Evolutionary conservation across 306 rosid species (phyloP), one percentile per base, ranked within the genome.

Genomic region (Urtica urens): DNA sequence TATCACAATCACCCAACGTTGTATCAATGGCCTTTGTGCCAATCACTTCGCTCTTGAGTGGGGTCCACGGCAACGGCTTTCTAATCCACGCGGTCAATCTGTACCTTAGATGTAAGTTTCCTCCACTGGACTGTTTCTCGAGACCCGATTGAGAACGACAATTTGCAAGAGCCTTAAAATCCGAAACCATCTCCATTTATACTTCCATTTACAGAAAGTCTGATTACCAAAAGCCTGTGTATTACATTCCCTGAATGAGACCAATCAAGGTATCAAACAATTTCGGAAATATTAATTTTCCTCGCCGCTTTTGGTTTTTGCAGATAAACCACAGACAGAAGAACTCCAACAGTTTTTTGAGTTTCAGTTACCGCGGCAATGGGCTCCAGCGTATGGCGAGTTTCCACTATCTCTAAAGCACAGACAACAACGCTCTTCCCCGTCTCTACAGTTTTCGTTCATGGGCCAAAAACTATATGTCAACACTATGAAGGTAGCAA

Each of bases 321-420:
- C 82, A 84, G 97, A 88, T 75, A 88, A 79, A 72, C 97, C 95
- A 28, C 78, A 64, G 24, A 77, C 81, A 47, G 97, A 88, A 59
- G 97, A 88, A 63, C 95, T 88, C 39, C 84, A 72, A 14, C 93
- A 84, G 35, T 88, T 88, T 74, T 76, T 88, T 5, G 95, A 84
- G 46, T 84, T 77, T 68, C 97, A 88, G 58, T 63, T 88, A 74
- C 84, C 95, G 7, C 74, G 95, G 19, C 93, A 78, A 37, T 88
- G 97, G 97, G 97, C 95, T 3, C 97, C 97, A 8, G 78, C 70
- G 64, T 88, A 78, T 27, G 78, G 80, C 9, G 95, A 90, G 59
- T 71, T 88, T 15, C 95, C 95, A 58, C 87, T 88, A 38, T 70
- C 77, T 72, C 74, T 65, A 7, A 68, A 70, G 63, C 67, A 62